Conservation (phyloP, 2,329 filamentous ascomycete species). For the Nemania sp. region DNA sequence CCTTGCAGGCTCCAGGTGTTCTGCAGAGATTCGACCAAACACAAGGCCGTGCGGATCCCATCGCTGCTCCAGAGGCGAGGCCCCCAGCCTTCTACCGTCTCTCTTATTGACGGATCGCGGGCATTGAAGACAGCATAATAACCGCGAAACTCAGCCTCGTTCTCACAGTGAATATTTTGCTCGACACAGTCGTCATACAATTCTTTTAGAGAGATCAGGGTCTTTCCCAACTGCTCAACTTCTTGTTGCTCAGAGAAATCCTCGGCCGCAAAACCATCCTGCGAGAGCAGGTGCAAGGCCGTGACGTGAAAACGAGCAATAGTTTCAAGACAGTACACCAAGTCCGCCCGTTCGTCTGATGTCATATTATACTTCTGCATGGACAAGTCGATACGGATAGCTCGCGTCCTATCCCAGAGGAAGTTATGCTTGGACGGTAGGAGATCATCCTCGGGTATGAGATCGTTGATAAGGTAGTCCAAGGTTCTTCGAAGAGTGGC, state of each 20-base stretch:
- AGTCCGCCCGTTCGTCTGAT: conserved; percentile 57
- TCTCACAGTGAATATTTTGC: conserved; percentile 60
- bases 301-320: conserved; percentile 70
- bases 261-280: conserved; percentile 57
- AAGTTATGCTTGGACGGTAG: conserved; percentile 63
- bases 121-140: conserved; percentile 67
- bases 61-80: conserved; percentile 59
- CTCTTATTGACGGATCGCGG: conserved; percentile 59
- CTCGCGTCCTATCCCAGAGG: conserved; percentile 69
- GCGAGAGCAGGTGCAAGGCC: conserved; percentile 64
- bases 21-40: conserved; percentile 62
- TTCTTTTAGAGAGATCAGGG: conserved; percentile 66
- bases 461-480: conserved; percentile 64
- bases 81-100: conserved; percentile 60
- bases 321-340: conserved; percentile 67
- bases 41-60: conserved; percentile 63
- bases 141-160: conserved; percentile 67
- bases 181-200: conserved; percentile 67
- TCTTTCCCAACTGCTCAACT: conserved; percentile 67
- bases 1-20: conserved; percentile 61
- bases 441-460: conserved; percentile 59
- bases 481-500: conserved; percentile 61
- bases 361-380: conserved; percentile 64
- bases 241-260: conserved; percentile 70
- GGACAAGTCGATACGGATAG: conserved; percentile 69